Base-by-base conservation (phyloP, 352 stramenopile species). In the Phytophthora constricta region DNA sequence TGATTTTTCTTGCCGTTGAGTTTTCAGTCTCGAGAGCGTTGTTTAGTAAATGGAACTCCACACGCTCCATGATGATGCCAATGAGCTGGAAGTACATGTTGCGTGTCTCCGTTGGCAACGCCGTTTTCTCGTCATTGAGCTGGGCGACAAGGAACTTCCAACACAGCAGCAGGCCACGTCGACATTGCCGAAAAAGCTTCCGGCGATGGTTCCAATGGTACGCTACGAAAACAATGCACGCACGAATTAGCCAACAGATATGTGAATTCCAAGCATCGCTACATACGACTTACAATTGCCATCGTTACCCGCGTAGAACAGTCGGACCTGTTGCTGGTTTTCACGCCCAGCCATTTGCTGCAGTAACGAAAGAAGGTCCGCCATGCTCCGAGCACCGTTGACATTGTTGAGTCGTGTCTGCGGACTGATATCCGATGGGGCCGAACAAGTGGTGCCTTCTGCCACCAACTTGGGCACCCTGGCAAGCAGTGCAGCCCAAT, bases 71-170 rank as follows among this genome's bases (percentile, higher is more conserved):
- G 53, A 91, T 91, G 31, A 89, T 67, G 0, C 65, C 68, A 23
- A 92, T 74, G 5, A 92, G 54, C 60, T 90, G 78, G 68, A 86
- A 89, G 65, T 88, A 89, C 54, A 84, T 70, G 43, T 89, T 79
- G 19, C 68, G 70, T 17, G 85, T 82, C 25, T 68, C 72, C 3
- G 48, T 60, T 27, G 86, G 55, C 7, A 73, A 54, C 31, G 70
- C 43, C 4, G 50, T 42, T 11, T 67, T 70, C 22, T 88, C 70
- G 47, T 88, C 74, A 48, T 87, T 86, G 5, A 92, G 64, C 58
- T 90, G 84, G 14, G 74, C 72, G 27, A 90, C 56, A 13, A 89
- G 55, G 34, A 84, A 88, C 56, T 90, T 89, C 84, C 84, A 92
- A 50, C 80, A 88, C 2, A 88, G 62, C 53, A 90, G 34, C 41